Evolutionary conservation across 495 filamentous ascomycete species (phyloP).

Genomic region (Cercophora sp.): DNA sequence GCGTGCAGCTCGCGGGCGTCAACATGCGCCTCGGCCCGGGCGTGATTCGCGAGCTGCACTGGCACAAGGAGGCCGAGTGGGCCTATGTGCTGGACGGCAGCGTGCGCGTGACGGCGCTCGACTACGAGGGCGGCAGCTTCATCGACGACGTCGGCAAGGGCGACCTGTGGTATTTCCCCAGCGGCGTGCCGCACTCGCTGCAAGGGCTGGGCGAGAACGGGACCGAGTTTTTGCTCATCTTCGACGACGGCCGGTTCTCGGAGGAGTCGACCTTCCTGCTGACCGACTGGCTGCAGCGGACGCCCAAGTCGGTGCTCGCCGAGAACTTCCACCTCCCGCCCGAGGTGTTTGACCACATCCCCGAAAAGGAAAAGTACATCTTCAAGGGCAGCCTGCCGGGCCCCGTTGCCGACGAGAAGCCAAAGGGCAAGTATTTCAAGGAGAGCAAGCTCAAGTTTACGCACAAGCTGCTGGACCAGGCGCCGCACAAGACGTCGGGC

Average conservation of each 20-base stretch:
- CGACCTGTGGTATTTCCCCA: slow-evolving; percentile 74
- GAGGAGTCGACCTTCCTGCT: slow-evolving; percentile 68
- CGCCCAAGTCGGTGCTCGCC: slow-evolving; percentile 57
- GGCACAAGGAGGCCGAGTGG: slow-evolving; percentile 72
- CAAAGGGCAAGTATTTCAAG: slow-evolving; percentile 49
- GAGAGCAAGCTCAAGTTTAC: slow-evolving; percentile 57
- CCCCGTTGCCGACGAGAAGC: slow-evolving; percentile 38
- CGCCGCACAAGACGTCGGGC: slow-evolving; percentile 49
- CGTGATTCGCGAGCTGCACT: slow-evolving; percentile 69
- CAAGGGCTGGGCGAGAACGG: slow-evolving; percentile 63
- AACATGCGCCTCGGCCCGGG: slow-evolving; percentile 65
- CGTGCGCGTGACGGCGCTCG: slow-evolving; percentile 60
- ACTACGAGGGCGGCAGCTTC: slow-evolving; percentile 64
- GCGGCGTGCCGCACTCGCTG: slow-evolving; percentile 64
- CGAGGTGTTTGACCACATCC: slow-evolving; percentile 56
- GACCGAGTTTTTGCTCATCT: slow-evolving; percentile 67
- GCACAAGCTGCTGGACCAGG: slow-evolving; percentile 57
- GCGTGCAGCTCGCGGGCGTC: slow-evolving; percentile 59
- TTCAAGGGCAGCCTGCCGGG: slow-evolving; percentile 56
- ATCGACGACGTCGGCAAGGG: slow-evolving; percentile 66
- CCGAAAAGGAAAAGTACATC: slow-evolving; percentile 61
- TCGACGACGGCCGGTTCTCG: slow-evolving; percentile 64
- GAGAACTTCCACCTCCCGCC: slow-evolving; percentile 63
- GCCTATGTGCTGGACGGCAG: slow-evolving; percentile 59
- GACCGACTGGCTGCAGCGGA: slow-evolving; percentile 65